Evolutionary conservation across 2,329 filamentous ascomycete species (phyloP).

Genomic region (Botrytis paeoniae): DNA sequence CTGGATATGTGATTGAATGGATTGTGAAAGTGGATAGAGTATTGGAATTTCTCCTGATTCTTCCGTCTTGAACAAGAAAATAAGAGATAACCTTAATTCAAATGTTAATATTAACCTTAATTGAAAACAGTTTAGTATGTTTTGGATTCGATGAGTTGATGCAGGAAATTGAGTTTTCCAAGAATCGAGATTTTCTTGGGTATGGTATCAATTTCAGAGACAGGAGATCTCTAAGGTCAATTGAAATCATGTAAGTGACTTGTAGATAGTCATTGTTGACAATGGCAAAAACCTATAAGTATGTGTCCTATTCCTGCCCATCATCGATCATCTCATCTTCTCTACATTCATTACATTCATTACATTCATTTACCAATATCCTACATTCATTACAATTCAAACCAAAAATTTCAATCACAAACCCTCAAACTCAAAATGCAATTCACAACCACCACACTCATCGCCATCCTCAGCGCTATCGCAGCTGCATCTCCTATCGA

Average conservation of each 20-base stretch:
- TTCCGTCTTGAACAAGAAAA: not conserved
- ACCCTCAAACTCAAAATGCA: conserved; percentile 5
- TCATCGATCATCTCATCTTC: not conserved
- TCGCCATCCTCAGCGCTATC: conserved; percentile 30
- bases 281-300: not conserved
- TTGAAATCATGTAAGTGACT: not conserved
- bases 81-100: not conserved
- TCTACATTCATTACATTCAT: not conserved
- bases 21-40: not conserved
- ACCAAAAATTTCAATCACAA: not conserved
- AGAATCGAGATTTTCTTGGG: not conserved
- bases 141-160: not conserved
- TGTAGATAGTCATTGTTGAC: not conserved
- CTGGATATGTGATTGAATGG: not conserved
- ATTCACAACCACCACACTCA: conserved; percentile 1
- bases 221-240: not conserved
- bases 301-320: not conserved
- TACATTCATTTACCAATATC: not conserved
- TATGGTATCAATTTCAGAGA: not conserved
- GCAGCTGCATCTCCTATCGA: conserved; percentile 29
- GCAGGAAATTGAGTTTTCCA: not conserved
- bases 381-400: not conserved
- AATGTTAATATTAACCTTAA: not conserved
- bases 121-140: not conserved
- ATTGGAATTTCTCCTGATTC: not conserved